Conservation (phyloP, 352 stramenopile genomes). For the Pythium oligandrum region DNA sequence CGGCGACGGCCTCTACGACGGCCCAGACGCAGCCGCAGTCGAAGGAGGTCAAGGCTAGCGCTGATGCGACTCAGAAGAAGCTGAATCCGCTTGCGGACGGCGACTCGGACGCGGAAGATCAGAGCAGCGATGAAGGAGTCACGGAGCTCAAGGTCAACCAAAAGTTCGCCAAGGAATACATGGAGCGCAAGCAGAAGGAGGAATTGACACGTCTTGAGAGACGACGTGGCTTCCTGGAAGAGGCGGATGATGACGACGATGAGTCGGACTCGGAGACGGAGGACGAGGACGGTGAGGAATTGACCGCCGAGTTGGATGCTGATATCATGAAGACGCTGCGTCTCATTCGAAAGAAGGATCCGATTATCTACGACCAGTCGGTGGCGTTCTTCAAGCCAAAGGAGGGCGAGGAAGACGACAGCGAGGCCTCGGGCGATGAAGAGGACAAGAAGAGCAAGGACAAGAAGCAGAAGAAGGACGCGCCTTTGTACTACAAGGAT, state of each 20-base stretch:
- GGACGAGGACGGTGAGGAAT: constrained; percentile 79
- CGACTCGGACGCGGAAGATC: background rate
- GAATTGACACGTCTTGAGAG: constrained; percentile 59
- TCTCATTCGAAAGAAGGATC: constrained; percentile 89
- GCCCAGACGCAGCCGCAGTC: background rate
- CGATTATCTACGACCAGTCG: constrained; percentile 89
- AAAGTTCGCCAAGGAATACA: constrained; percentile 69
- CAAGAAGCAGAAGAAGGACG: constrained; percentile 30
- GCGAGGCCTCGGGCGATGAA: constrained; percentile 20
- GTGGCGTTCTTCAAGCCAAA: constrained; percentile 85
- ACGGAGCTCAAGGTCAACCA: constrained; percentile 71
- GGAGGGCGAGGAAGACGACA: constrained; percentile 20
- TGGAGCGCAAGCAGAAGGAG: constrained; percentile 77
- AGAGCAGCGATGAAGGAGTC: constrained; percentile 12
- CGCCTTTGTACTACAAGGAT: constrained; percentile 92
- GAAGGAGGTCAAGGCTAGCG: constrained; percentile 2
- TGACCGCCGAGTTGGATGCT: constrained; percentile 63
- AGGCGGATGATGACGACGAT: constrained; percentile 34
- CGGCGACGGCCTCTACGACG: background rate
- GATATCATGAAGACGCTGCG: constrained; percentile 85
- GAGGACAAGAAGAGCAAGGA: constrained; percentile 14
- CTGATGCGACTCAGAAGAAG: background rate
- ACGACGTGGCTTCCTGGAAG: constrained; percentile 30
- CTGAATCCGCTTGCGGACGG: constrained; percentile 8
- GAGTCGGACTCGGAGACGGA: constrained; percentile 79